Conservation (phyloP, 768 basidiomycete species). For the Wakefieldia striispora region DNA sequence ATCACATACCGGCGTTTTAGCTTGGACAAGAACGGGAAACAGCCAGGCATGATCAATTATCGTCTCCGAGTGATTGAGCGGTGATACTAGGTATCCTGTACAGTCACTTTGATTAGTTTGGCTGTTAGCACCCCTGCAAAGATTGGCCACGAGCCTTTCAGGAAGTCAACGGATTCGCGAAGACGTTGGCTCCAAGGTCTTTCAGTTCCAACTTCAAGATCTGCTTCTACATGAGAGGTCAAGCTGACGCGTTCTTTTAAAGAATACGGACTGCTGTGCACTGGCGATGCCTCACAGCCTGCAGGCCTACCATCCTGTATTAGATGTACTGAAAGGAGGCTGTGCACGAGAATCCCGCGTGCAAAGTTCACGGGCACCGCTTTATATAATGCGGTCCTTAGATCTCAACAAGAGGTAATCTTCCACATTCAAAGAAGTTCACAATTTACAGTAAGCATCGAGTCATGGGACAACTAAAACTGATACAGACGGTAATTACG, state of each 20-base stretch:
- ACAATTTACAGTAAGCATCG: neutral
- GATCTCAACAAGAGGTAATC: too few relatives aligned
- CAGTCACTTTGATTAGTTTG: neutral
- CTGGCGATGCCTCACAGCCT: too few relatives aligned
- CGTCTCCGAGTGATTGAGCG: too few relatives aligned
- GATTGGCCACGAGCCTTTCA: neutral
- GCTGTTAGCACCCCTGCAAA: too few relatives aligned
- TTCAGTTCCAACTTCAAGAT: too few relatives aligned
- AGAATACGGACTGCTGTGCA: neutral
- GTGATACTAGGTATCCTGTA: neutral
- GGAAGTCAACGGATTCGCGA: too few relatives aligned
- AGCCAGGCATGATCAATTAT: neutral
- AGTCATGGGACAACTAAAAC: neutral
- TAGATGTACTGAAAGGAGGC: too few relatives aligned
- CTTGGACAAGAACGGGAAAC: neutral
- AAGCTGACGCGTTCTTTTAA: too few relatives aligned
- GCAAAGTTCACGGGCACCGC: neutral
- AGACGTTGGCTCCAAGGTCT: too few relatives aligned
- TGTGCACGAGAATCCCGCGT: too few relatives aligned
- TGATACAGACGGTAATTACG: neutral
- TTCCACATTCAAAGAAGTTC: neutral
- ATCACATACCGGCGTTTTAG: neutral
- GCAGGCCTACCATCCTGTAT: too few relatives aligned
- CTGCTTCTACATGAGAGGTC: too few relatives aligned
- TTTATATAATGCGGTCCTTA: neutral